Conservation (phyloP, 148 eudicot species). For the Linanthus parryae region DNA sequence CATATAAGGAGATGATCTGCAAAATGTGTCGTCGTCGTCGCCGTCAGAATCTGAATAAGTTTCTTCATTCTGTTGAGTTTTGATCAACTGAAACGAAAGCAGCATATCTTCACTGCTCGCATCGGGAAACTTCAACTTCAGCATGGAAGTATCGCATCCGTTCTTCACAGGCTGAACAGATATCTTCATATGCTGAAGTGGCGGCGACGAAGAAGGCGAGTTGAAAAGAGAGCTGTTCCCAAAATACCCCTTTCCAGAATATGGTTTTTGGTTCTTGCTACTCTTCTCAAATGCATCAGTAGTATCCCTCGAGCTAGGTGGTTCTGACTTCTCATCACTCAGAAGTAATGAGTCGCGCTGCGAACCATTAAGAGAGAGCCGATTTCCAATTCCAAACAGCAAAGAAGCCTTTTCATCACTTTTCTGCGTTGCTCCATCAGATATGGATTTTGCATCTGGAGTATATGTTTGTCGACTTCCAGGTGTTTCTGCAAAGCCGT, state of each 20-base stretch:
- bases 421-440: slow-evolving; percentile 20
- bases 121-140: slow-evolving; percentile 76
- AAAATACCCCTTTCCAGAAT: slow-evolving; percentile 27
- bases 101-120: slow-evolving; percentile 47
- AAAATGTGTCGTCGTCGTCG: slow-evolving; percentile 91
- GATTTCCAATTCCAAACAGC: slow-evolving; percentile 41
- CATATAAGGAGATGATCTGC: slow-evolving; percentile 65
- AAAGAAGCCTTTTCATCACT: slow-evolving; percentile 39
- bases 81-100: slow-evolving; percentile 93
- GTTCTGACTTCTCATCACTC: slow-evolving; percentile 23
- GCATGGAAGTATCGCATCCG: slow-evolving; percentile 50
- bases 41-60: slow-evolving; percentile 76
- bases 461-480: slow-evolving; percentile 17
- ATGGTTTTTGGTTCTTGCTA: slow-evolving; percentile 14
- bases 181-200: slow-evolving; percentile 89
- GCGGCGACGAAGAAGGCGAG: slow-evolving; percentile 88
- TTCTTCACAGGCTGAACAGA: slow-evolving; percentile 76
- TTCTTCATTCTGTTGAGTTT: slow-evolving; percentile 36
- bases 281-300: slow-evolving; percentile 19
- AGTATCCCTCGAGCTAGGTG: slow-evolving; percentile 19
- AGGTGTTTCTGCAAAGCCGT: slow-evolving; percentile 12
- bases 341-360: slow-evolving; percentile 36
- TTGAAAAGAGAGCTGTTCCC: slow-evolving; percentile 25
- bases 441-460: slow-evolving; percentile 18
- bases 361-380: slow-evolving; percentile 50